Conservation (phyloP, 2,329 filamentous ascomycete genomes). For the Pestalotiopsis sp. region DNA sequence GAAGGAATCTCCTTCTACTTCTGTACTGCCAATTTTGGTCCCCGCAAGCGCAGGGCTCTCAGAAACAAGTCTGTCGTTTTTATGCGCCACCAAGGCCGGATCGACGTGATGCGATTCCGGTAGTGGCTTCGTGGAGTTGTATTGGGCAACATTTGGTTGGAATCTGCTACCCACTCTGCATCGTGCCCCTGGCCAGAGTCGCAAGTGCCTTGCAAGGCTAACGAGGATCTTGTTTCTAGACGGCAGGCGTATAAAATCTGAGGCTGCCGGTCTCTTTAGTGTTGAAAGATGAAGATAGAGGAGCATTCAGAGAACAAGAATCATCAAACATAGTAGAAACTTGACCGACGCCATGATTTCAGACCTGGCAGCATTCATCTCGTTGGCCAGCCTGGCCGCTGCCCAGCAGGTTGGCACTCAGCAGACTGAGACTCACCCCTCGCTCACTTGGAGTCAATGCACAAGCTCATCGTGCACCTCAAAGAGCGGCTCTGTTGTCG, state of each 20-base stretch:
- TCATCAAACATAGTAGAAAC: background rate
- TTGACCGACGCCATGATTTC: background rate
- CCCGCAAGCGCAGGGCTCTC: background rate
- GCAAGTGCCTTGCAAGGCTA: background rate
- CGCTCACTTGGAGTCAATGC: slow-evolving; percentile 50
- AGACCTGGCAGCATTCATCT: background rate
- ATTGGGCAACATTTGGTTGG: background rate
- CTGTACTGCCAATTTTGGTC: background rate
- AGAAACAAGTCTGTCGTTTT: background rate
- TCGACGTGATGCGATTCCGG: background rate
- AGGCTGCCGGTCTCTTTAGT: background rate
- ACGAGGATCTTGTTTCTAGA: background rate
- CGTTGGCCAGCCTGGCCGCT: slow-evolving; percentile 27
- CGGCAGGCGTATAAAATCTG: background rate
- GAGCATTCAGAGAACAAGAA: background rate
- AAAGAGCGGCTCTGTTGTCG: slow-evolving; percentile 46
- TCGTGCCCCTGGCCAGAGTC: background rate
- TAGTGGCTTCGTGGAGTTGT: background rate
- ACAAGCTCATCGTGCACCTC: slow-evolving; percentile 45
- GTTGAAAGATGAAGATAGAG: background rate
- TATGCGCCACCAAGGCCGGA: background rate
- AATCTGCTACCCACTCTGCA: background rate
- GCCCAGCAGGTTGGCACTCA: slow-evolving; percentile 47
- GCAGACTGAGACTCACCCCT: slow-evolving; percentile 46
- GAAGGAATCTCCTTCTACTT: background rate